Percentiles rank a stretch among this genome's conserved stretches.
Evolutionary conservation across 2,329 filamentous ascomycete genomes (phyloP).

Genomic region (Colletotrichum limetticola): DNA sequence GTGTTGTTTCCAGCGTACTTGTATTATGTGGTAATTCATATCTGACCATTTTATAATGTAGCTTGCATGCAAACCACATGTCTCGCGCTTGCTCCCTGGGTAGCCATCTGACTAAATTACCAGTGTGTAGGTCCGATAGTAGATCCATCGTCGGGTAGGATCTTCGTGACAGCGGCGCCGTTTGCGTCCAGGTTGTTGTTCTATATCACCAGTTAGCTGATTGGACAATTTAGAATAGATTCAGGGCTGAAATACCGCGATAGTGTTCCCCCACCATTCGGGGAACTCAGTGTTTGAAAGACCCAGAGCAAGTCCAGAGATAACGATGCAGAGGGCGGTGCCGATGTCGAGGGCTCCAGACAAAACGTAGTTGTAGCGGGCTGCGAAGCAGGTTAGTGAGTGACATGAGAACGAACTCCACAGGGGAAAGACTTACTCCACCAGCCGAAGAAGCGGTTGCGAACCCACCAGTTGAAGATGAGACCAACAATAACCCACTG

Average conservation of each 20-base stretch:
- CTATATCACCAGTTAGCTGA: neutral
- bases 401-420: too few species aligned
- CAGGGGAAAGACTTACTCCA: slow-evolving; percentile 54
- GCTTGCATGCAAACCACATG: too few species aligned
- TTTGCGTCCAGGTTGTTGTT: slow-evolving; percentile 46
- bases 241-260: too few species aligned
- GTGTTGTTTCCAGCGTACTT: too few species aligned
- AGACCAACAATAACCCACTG: slow-evolving; percentile 66
- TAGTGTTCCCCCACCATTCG: neutral
- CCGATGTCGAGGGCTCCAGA: slow-evolving; percentile 69
- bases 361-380: slow-evolving; percentile 71
- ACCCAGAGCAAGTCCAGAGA: slow-evolving; percentile 59
- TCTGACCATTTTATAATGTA: too few species aligned
- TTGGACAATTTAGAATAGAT: too few species aligned
- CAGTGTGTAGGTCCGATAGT: slow-evolving; percentile 43
- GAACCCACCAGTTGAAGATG: slow-evolving; percentile 65
- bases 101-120: slow-evolving; percentile 18
- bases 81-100: too few species aligned
- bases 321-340: slow-evolving; percentile 66
- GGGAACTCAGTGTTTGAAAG: slow-evolving; percentile 57
- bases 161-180: slow-evolving; percentile 44
- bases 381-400: too few species aligned
- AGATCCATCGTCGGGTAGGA: slow-evolving; percentile 40
- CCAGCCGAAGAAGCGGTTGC: slow-evolving; percentile 62
- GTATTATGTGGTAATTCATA: too few species aligned